These are phyloP conservation scores for Cryptococcus floricola DNA, from an alignment of 1,284 basidiomycete genomes.

Conservation along the genomic window DNA sequence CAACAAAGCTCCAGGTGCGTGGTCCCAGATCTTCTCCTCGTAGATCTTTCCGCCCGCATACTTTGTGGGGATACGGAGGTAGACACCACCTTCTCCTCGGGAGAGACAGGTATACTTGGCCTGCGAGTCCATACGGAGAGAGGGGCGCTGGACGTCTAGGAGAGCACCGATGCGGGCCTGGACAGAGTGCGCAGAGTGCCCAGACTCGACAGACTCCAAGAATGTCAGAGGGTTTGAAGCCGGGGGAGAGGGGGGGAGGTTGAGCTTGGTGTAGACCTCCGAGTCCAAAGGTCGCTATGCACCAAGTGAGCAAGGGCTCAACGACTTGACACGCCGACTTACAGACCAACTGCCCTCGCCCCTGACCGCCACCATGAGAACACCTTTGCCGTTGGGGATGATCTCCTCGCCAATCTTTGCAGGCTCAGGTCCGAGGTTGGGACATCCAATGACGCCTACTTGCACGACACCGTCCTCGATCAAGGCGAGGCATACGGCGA, in stretches of 20 bases:
- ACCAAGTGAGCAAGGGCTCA: background rate
- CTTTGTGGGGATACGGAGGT: constrained; percentile 81
- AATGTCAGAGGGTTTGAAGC: constrained; percentile 53
- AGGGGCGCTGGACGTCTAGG: constrained; percentile 63
- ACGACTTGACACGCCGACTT: constrained; percentile 15
- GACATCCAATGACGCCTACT: constrained; percentile 91
- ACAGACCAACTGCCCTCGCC: constrained; percentile 76
- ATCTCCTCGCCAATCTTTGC: constrained; percentile 57
- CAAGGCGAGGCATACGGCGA: constrained; percentile 91
- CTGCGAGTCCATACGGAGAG: constrained; percentile 90
- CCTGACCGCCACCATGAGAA: constrained; percentile 75
- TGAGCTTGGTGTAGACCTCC: constrained; percentile 35
- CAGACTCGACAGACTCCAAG: constrained; percentile 90
- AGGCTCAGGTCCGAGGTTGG: constrained; percentile 73
- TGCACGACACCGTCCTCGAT: constrained; percentile 79
- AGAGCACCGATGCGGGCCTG: constrained; percentile 69
- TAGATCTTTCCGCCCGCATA: constrained; percentile 63
- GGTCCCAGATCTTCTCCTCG: constrained; percentile 93
- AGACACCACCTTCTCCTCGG: constrained; percentile 82
- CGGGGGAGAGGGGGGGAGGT: constrained; percentile 36
- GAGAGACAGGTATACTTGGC: constrained; percentile 90
- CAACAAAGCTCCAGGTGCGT: constrained; percentile 80
- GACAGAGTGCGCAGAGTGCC: constrained; percentile 82
- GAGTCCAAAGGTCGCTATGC: constrained; percentile 31
- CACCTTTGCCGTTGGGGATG: constrained; percentile 58